Base-by-base conservation (phyloP, 371 early-diverging fungal genomes). In the Circinella minor region DNA sequence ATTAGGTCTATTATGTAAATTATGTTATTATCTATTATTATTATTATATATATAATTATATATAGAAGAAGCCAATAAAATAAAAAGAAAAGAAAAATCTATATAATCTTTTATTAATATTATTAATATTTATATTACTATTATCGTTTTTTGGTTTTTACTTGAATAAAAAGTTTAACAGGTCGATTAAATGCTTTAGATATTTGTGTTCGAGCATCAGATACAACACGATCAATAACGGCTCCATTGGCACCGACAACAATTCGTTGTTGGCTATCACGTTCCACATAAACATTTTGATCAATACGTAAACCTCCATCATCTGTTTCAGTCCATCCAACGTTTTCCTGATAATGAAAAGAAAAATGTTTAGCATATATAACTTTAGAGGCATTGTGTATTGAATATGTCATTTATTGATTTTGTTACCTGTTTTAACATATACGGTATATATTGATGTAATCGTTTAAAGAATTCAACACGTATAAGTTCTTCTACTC, bases 401-500 rank as follows among this genome's bases (percentile, higher is more conserved):
- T 27, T 27, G 2, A 27, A 14, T 20, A 54, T 13, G 9, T 3
- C 11, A 43, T 43, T 43, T 43, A 27, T 37, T 11, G 14, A 15
- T 36, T 55, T 43, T 20, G n/a, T 18, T 68, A 80, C 80, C 63
- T 87, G 89, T 47, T 79, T 85, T 18, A 93, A 67, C 48, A 77
- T 79, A 69, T 93, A 93, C 1, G 94, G 93, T 39, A 93, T 70
- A 71, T 92, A 87, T 51, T 87, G 85, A 54, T 76, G 74, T 38
- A 93, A 70, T 0, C 83, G 76, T 34, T 79, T 85, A 67, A 88
- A 92, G 66, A 93, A 82, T 66, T 92, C 90, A 4, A 89, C 88
- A 36, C 94, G 87, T 69, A 93, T 89, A 48, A 90, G 71, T 66
- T 93, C 93, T 70, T 92, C 92, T 1, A 92, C 92, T 4, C 86